A percentile compares a stretch with the other conserved stretches of the same genome.
These are phyloP conservation scores for Aeschynomene evenia DNA, from an alignment of 306 rosid species.

Conservation along the genomic window DNA sequence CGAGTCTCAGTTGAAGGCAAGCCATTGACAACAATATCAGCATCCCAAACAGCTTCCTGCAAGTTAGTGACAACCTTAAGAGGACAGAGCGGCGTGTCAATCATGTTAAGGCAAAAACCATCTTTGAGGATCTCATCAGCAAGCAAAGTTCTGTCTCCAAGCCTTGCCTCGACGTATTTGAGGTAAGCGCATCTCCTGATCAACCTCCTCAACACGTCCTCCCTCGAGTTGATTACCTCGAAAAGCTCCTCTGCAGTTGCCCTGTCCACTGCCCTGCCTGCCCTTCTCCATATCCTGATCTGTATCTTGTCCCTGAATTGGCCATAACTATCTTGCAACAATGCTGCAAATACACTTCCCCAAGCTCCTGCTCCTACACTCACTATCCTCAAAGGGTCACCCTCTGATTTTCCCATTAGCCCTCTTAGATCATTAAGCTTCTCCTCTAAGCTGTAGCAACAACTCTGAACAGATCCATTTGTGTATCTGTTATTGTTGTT, in stretches of 20 bases:
- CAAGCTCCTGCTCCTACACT: conserved; percentile 97
- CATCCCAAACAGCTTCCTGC: conserved; percentile 99
- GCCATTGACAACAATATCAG: conserved; percentile 93
- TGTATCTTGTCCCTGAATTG: conserved; percentile 79
- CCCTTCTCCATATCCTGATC: conserved; percentile 82
- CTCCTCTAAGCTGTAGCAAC: conserved; percentile 61
- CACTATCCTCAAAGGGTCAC: conserved; percentile 81
- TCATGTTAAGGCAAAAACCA: conserved; percentile 92
- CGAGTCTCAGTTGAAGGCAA: conserved; percentile 89
- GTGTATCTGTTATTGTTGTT: conserved; percentile 42
- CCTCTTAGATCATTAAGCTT: conserved; percentile 72
- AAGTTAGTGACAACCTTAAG: conserved; percentile 87
- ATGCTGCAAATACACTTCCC: conserved; percentile 89
- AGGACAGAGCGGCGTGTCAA: conserved; percentile 88
- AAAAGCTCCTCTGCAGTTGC: conserved; percentile 80
- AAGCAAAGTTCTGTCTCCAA: conserved; percentile 75
- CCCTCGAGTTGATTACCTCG: conserved; percentile 85
- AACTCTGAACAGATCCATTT: conserved; percentile 60
- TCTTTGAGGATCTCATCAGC: conserved; percentile 94
- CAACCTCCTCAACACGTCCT: conserved; percentile 84
- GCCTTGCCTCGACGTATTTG: conserved; percentile 89
- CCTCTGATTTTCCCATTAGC: conserved; percentile 53
- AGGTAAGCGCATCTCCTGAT: conserved; percentile 83
- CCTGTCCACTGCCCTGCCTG: conserved; percentile 69
- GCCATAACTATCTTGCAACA: conserved; percentile 78